Evolutionary conservation across 208 protist genomes (phyloP), one percentile per base, ranked within the genome.

Genomic region (Leishmania tarentolae): DNA sequence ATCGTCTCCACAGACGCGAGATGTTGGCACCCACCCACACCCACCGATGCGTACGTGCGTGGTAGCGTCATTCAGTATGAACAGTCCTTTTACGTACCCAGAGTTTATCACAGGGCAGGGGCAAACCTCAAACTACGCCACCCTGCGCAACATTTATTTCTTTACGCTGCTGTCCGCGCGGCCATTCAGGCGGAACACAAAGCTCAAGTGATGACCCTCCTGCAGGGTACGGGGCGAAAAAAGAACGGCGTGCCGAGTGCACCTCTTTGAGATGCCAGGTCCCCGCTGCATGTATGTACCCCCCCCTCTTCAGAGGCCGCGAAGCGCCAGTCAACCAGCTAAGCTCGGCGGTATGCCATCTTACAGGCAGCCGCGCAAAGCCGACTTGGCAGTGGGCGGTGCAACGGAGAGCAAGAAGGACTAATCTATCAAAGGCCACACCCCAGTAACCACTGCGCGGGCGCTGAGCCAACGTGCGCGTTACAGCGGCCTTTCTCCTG

Each of bases 151-250:
- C 72, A 76, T 85, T 47, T 35, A 56, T 19, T 85, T 85, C 0
- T 57, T 73, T 2, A 75, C 40, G 2, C 73, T 69, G 35, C 63
- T 71, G 28, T 68, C 72, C 17, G 19, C 0, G 42, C 52, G 0
- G 40, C 21, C 35, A 37, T 40, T 31, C 46, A 68, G 24, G 73
- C 63, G 50, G 17, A 85, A 85, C 77, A 85, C 78, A 28, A 81
- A 82, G 19, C 52, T 85, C 19, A 85, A 85, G 65, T 85, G 82
- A 11, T 85, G 82, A 11, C 76, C 73, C 0, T 85, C 77, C 0
- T 85, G 82, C 56, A 77, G 77, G 0, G 82, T 85, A 31, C 82
- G 82, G 82, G 82, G 77, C 17, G n/a, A 63, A 35, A 85, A 85
- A 35, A 53, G 82, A 19, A 71, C 82, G 4, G 78, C 69, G 52